phyloP scores from a whole-genome alignment of 352 stramenopile genomes.

The Phytophthora megakarya region DNA sequence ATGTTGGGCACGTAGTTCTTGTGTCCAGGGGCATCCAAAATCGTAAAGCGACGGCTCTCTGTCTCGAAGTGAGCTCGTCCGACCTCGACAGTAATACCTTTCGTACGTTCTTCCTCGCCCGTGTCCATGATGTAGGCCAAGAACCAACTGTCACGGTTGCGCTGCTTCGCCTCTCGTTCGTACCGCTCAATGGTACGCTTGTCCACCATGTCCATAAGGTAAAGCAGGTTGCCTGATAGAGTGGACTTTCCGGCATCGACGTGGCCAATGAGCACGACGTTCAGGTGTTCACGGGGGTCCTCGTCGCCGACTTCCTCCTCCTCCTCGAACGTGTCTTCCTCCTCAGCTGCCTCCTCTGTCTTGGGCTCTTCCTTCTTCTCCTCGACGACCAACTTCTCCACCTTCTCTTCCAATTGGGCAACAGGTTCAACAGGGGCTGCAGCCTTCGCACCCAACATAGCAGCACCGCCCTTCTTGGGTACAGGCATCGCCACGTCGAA shows the following conservation, averaged over 20 bases:
- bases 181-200: conserved; percentile 99
- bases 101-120: conserved; percentile 97
- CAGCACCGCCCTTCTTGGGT: conserved; percentile 70
- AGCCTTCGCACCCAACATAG: conserved; percentile 34
- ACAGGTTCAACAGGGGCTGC: conserved; percentile 34
- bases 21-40: conserved; percentile 98
- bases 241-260: conserved; percentile 99
- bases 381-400: conserved; percentile 33
- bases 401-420: conserved; percentile 36
- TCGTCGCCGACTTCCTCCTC: conserved; percentile 86
- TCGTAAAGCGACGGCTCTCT: conserved; percentile 95
- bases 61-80: conserved; percentile 98
- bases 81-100: conserved; percentile 89
- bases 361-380: conserved; percentile 39
- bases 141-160: conserved; percentile 91
- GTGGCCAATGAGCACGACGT: conserved; percentile 99
- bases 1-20: conserved; percentile 99
- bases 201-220: conserved; percentile 98
- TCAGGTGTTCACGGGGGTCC: conserved; percentile 97
- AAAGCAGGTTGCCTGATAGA: conserved; percentile 98
- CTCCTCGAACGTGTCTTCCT: conserved; percentile 62
- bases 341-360: conserved; percentile 39
- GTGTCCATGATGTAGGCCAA: conserved; percentile 99
- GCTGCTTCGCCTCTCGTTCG: conserved; percentile 97
- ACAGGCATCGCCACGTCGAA: conserved; percentile 78